Percentiles rank a stretch among this genome's conserved stretches.
These are phyloP conservation scores for Suillus spraguei DNA, from an alignment of 768 basidiomycete genomes.

Conservation along the genomic window DNA sequence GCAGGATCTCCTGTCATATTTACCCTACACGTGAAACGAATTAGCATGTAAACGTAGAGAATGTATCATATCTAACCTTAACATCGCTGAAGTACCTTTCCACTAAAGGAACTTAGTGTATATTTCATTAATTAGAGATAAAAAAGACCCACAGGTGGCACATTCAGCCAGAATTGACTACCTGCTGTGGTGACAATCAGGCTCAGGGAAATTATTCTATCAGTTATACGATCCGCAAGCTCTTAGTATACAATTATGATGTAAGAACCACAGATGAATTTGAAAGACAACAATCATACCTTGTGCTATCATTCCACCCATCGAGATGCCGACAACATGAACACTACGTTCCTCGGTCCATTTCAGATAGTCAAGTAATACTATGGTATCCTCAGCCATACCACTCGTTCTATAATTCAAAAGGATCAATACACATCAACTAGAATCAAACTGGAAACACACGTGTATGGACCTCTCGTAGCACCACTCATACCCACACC, in stretches of 20 bases:
- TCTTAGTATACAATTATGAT: slow-evolving; percentile 44
- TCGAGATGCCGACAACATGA: slow-evolving; percentile 72
- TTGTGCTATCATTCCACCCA: slow-evolving; percentile 87
- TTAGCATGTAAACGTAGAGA: slow-evolving; percentile 11
- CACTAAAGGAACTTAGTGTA: slow-evolving; percentile 32
- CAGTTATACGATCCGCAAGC: slow-evolving; percentile 63
- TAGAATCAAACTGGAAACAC: slow-evolving; percentile 2
- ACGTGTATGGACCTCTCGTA: slow-evolving; percentile 81
- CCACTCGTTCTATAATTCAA: slow-evolving; percentile 54
- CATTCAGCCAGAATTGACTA: slow-evolving; percentile 54
- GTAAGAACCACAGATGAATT: neutral
- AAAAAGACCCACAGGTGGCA: slow-evolving; percentile 56
- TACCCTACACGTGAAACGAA: slow-evolving; percentile 33
- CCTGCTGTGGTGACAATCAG: slow-evolving; percentile 75
- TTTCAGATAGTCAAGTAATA: slow-evolving; percentile 66
- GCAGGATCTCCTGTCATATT: slow-evolving; percentile 41
- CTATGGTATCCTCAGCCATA: slow-evolving; percentile 78
- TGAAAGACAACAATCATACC: slow-evolving; percentile 38
- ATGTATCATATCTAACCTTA: slow-evolving; percentile 29
- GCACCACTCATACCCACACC: slow-evolving; percentile 77
- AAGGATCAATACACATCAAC: slow-evolving; percentile 1
- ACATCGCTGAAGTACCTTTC: slow-evolving; percentile 39
- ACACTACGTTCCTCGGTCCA: slow-evolving; percentile 67
- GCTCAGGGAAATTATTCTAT: slow-evolving; percentile 66
- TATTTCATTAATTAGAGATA: neutral